Conservation (phyloP, 192 early-diverging fungal genomes). For the Cetraspora pellucida region DNA sequence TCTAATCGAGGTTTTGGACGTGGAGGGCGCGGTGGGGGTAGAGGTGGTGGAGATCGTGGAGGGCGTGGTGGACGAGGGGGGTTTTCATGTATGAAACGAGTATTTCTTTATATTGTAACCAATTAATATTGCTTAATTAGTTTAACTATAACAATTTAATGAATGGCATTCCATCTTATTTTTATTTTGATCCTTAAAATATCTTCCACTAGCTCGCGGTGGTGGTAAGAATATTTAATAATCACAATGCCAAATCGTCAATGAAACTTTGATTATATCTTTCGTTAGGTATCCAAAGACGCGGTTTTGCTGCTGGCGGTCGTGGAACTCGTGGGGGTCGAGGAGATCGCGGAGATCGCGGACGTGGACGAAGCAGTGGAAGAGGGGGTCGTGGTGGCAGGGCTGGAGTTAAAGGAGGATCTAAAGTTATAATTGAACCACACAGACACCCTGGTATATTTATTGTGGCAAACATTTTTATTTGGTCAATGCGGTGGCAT, state of each 20-base stretch:
- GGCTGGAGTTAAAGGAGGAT: slow-evolving; percentile 80
- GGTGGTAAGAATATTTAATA: not conserved
- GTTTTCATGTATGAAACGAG: too few species aligned
- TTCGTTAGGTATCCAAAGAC: slow-evolving; percentile 17
- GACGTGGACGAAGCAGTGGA: slow-evolving; percentile 56
- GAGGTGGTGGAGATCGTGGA: not conserved
- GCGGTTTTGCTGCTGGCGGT: slow-evolving; percentile 44
- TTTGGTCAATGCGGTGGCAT: not conserved
- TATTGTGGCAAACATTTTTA: not conserved
- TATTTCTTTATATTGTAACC: not conserved
- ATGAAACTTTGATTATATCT: not conserved
- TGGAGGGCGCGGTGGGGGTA: slow-evolving; percentile 47
- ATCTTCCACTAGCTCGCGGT: not conserved
- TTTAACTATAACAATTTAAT: not conserved
- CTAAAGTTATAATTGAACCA: slow-evolving; percentile 96
- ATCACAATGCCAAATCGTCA: not conserved
- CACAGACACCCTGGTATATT: slow-evolving; percentile 83
- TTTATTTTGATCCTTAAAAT: too few species aligned
- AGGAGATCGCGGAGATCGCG: slow-evolving; percentile 51
- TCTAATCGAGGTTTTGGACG: not conserved
- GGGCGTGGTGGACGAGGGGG: slow-evolving; percentile 3
- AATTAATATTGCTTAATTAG: not conserved
- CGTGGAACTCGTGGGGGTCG: slow-evolving; percentile 48
- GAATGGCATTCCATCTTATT: not conserved
- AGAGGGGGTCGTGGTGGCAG: slow-evolving; percentile 63